Conservation (phyloP, 768 basidiomycete genomes). For the Tylopilus sp. region DNA sequence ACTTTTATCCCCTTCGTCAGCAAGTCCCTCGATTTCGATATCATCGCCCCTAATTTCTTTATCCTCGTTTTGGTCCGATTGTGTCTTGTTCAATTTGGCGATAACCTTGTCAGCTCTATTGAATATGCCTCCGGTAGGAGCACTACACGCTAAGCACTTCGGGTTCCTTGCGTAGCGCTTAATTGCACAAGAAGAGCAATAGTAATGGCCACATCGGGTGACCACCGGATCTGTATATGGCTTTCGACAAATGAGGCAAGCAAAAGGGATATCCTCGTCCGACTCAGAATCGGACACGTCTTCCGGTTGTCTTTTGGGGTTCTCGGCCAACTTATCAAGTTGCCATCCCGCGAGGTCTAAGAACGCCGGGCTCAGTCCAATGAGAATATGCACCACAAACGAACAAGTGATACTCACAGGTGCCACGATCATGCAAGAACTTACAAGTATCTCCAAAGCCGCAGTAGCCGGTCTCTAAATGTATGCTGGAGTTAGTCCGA, state of each 20-base stretch:
- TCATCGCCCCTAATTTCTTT: constrained; percentile 39
- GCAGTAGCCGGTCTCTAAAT: constrained; percentile 93
- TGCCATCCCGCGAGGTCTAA: constrained; percentile 98
- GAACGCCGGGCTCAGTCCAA: constrained; percentile 9
- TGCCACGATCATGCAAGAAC: constrained; percentile 97
- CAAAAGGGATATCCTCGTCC: constrained; percentile 92
- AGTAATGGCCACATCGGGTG: constrained; percentile 96
- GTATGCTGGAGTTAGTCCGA: constrained; percentile 8
- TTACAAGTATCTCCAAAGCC: constrained; percentile 99
- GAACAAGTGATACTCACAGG: constrained; percentile 53
- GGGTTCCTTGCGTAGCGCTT: constrained; percentile 92
- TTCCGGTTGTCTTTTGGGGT: constrained; percentile 53
- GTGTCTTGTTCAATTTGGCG: constrained; percentile 76
- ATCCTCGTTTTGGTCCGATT: constrained; percentile 50
- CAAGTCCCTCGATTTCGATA: constrained; percentile 62
- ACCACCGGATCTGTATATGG: constrained; percentile 93
- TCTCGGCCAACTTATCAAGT: constrained; percentile 88
- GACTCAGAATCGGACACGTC: constrained; percentile 66
- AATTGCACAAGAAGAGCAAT: constrained; percentile 93
- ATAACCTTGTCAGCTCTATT: constrained; percentile 93
- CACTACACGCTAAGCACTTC: constrained; percentile 92
- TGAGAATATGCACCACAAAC: background rate
- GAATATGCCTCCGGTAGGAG: constrained; percentile 93
- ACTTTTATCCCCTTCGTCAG: constrained; percentile 25
- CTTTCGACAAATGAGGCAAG: constrained; percentile 96